Evolutionary conservation across 495 filamentous ascomycete species (phyloP), one percentile per base, ranked within the genome.

Genomic region (Trichoderma asperelloides): DNA sequence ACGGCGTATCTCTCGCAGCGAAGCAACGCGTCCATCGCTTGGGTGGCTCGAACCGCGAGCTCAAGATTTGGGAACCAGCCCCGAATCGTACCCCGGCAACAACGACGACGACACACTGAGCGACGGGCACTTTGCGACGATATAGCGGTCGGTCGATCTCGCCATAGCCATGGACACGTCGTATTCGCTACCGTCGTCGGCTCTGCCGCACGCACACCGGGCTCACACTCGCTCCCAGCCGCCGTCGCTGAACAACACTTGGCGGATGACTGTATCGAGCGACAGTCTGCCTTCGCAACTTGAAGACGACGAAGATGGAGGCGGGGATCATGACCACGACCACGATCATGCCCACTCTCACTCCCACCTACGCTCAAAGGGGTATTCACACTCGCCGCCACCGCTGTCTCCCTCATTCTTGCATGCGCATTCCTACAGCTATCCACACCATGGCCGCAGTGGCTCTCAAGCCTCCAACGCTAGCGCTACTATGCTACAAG

Each of bases 131-230:
- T 55, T 25, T 23, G 49, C n/a, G 16, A 11, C n/a, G 49, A 1
- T 23, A 37, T 37, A n/a, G 30, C 55, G 23, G 30, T 55, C 27
- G 62, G 30, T 30, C 16, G 16, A 13, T 28, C 30, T 25, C 30
- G 4, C 39, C 18, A 64, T 25, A 64, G 71, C 51, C 28, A 84
- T 83, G 81, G 77, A 78, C 40, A 78, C 83, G 15, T 78, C 82
- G 1, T 72, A 71, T 8, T 70, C 75, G 45, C 72, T 71, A 25
- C 70, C 68, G 39, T 69, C 28, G 16, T 68, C 71, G 49, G 70
- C 74, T 6, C 68, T 73, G 68, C 71, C 74, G 8, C 77, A 79
- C 66, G 55, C 65, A 8, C 78, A 74, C 1, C 73, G 77, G 28
- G 73, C 76, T 0, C 74, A 80, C 63, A 75, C 79, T 0, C 78